Base-by-base conservation (phyloP, 2,329 filamentous ascomycete genomes). In the Alternaria gansuensis region DNA sequence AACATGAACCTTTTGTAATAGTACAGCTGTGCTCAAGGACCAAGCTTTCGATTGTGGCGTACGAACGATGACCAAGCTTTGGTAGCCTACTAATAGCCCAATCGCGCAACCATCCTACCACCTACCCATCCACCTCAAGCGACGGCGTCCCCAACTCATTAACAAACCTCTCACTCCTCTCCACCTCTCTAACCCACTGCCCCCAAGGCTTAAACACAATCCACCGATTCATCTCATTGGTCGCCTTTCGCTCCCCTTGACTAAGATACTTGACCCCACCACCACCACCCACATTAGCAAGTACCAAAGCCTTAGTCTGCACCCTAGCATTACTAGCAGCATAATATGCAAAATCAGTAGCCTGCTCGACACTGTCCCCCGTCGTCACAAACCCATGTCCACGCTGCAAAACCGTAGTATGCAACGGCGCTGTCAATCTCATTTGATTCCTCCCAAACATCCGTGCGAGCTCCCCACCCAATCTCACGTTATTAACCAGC, bases 321-420 rank as follows among this genome's bases (percentile, higher is more conserved):
- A 79, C 70, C 3, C 75, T 62, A 14, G 79, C 79, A 59, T 69
- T 69, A 37, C 64, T 70, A 4, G 57, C 52, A 2, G 75, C 75
- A 57, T 76, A 81, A 24, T 79, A 72, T 3, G 78, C 74, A 21
- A 73, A 75, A 57, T 75, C 77, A 1, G 78, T 76, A 1, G 73
- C 78, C 54, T 78, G 73, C 59, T 80, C 72, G 37, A 81, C 70
- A 10, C 64, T 67, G 0, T 52, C 50, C 0, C 70, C 79, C 0
- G 72, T 64, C 24, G 71, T 72, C 1, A 78, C 77, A 46, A 81
- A 80, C 0, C 79, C 79, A 60, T 81, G 79, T 1, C 44, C 78
- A 14, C 79, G 77, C 77, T 79, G 78, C 29, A 77, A 63, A 2
- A 73, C 66, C 1, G 65, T 64, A 3, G 59, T 60, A 52, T 75